Percentiles rank a stretch among this genome's conserved stretches.
Evolutionary conservation across 768 basidiomycete genomes (phyloP).

Genomic region (Lactifluus rugatus): DNA sequence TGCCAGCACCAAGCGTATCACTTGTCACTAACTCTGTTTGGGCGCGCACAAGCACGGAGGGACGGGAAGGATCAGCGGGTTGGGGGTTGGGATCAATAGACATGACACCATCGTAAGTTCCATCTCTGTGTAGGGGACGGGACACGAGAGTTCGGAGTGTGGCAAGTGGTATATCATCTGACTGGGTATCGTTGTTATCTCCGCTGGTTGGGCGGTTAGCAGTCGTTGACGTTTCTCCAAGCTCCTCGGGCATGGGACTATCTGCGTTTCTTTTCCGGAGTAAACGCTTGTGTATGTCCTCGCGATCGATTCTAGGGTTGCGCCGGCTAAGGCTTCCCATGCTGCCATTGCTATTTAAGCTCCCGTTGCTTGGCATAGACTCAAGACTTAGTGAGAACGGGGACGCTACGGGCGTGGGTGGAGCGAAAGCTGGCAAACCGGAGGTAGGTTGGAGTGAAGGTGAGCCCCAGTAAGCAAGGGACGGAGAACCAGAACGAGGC

Average conservation of each 20-base stretch:
- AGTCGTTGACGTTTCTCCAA: background rate
- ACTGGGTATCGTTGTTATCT: background rate
- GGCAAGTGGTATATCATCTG: background rate
- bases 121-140: constrained; percentile 11
- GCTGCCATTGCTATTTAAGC: constrained; percentile 19
- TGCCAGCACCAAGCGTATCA: constrained; percentile 6
- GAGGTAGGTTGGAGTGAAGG: constrained; percentile 9
- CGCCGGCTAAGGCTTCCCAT: constrained; percentile 22
- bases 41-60: constrained; percentile 22
- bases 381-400: constrained; percentile 10
- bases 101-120: constrained; percentile 28
- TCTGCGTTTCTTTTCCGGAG: constrained; percentile 36
- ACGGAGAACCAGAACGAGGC: background rate
- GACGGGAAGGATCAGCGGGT: constrained; percentile 28
- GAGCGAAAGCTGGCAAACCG: constrained; percentile 13
- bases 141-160: background rate
- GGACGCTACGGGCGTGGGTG: constrained; percentile 16
- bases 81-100: constrained; percentile 28
- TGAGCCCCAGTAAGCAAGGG: background rate
- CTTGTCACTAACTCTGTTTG: constrained; percentile 19
- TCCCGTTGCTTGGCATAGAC: constrained; percentile 18
- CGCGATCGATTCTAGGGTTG: constrained; percentile 42
- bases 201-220: background rate
- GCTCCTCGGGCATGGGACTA: constrained; percentile 28
- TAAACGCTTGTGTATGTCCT: constrained; percentile 43